A percentile compares a stretch with the other conserved stretches of the same genome.
phyloP scores from a whole-genome alignment of 768 basidiomycete species.

The Russula earlei region DNA sequence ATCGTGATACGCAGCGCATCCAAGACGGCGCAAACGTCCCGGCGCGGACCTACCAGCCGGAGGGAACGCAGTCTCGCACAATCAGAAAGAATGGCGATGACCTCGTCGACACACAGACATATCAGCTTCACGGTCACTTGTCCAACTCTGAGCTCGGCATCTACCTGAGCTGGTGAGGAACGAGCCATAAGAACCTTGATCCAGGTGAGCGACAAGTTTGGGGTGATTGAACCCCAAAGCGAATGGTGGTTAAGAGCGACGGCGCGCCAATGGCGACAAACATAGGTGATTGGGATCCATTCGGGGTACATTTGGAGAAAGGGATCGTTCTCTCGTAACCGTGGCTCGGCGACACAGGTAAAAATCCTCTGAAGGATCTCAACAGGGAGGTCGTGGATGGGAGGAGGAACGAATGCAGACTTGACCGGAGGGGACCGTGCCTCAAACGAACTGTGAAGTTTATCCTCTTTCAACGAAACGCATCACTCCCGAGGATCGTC shows the following conservation, averaged over 20 bases:
- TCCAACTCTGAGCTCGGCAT: conserved; percentile 8
- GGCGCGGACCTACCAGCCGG: not conserved
- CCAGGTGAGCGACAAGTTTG: conserved; percentile 5
- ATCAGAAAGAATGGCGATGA: conserved; percentile 5
- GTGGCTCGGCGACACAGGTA: not conserved
- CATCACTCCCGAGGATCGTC: not conserved
- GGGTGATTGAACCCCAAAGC: conserved; percentile 9
- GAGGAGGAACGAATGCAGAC: not conserved
- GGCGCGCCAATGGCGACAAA: conserved; percentile 11
- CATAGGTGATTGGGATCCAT: conserved; percentile 15
- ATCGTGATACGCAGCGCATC: not conserved
- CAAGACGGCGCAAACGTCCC: conserved; percentile 2
- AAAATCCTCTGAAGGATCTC: conserved; percentile 12
- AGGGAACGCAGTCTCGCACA: conserved; percentile 11
- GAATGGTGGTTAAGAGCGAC: conserved; percentile 6
- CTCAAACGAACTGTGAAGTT: not conserved
- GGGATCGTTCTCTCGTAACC: not conserved
- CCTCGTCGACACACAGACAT: not conserved
- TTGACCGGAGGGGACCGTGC: not conserved
- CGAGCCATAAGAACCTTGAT: conserved; percentile 5
- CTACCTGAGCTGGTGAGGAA: conserved; percentile 5
- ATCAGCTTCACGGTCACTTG: not conserved
- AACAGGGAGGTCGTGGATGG: conserved; percentile 1
- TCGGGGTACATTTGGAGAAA: not conserved
- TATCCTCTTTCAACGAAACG: not conserved